Evolutionary conservation across 2,329 filamentous ascomycete species (phyloP).

Genomic region (Pseudocercospora vitis): DNA sequence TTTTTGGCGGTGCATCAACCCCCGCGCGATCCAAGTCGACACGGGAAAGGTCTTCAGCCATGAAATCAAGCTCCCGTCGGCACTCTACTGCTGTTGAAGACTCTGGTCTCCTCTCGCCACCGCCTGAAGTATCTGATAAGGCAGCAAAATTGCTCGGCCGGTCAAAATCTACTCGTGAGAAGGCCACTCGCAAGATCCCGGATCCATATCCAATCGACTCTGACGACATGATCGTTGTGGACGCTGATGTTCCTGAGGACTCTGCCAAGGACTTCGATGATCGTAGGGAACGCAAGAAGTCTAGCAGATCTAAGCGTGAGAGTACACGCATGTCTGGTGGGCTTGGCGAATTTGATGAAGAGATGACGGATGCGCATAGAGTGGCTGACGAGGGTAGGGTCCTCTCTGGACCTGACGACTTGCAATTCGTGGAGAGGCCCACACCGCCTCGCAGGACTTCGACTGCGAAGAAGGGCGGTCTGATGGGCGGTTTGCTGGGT

Average conservation of each 20-base stretch:
- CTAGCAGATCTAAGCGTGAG: conserved; percentile 45
- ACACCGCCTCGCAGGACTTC: conserved; percentile 60
- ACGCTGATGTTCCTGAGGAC: conserved; percentile 51
- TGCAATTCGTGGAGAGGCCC: conserved; percentile 55
- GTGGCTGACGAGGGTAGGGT: conserved; percentile 44
- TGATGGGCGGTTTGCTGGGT: conserved; percentile 59
- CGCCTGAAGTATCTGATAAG: conserved; percentile 69
- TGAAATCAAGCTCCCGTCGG: conserved; percentile 56
- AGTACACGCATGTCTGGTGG: conserved; percentile 43
- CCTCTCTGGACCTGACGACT: conserved; percentile 51
- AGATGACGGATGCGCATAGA: conserved; percentile 43
- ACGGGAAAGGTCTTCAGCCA: conserved; percentile 53
- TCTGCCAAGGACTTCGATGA: conserved; percentile 38
- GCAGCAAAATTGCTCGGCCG: conserved; percentile 73
- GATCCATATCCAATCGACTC: conserved; percentile 62
- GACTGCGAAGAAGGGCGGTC: conserved; percentile 55
- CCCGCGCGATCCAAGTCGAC: conserved; percentile 63
- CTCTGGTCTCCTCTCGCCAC: conserved; percentile 67
- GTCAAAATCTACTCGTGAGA: conserved; percentile 50
- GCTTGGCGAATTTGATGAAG: conserved; percentile 43
- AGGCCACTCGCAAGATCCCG: conserved; percentile 52
- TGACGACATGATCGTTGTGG: conserved; percentile 60
- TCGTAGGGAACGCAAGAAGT: conserved; percentile 36
- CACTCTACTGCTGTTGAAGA: conserved; percentile 58
- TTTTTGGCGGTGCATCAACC: conserved; percentile 57